These are phyloP conservation scores for Gynandropsis gynandra DNA, from an alignment of 345 rosid species.

Conservation along the genomic window DNA sequence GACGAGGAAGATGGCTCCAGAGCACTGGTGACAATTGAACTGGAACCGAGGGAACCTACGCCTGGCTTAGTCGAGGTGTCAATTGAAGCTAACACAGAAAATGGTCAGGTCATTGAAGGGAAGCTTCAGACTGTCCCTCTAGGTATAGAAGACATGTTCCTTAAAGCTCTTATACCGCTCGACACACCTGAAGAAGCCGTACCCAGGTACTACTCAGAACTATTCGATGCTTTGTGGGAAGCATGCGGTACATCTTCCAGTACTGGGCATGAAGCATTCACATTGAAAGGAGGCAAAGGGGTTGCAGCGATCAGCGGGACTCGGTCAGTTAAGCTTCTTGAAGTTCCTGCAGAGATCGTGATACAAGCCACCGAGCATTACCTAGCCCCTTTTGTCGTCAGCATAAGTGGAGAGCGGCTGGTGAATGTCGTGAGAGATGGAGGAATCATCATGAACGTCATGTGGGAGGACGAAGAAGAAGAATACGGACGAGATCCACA, in stretches of 20 bases:
- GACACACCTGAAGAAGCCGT: conserved; percentile 42
- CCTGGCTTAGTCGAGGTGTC: conserved; percentile 83
- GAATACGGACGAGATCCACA: conserved; percentile 10
- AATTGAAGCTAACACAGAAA: conserved; percentile 79
- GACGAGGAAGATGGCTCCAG: conserved; percentile 38
- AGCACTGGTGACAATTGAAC: conserved; percentile 57
- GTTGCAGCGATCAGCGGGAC: conserved; percentile 72
- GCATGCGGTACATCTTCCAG: conserved; percentile 66
- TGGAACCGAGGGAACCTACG: conserved; percentile 84
- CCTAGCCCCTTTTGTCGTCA: conserved; percentile 66
- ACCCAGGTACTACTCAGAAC: conserved; percentile 46
- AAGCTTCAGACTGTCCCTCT: conserved; percentile 65
- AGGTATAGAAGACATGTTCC: conserved; percentile 96
- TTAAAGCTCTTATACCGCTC: conserved; percentile 57
- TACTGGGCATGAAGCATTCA: conserved; percentile 72
- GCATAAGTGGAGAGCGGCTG: conserved; percentile 68
- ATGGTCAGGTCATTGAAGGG: conserved; percentile 69
- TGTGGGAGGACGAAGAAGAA: conserved; percentile 52
- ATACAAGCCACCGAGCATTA: conserved; percentile 45
- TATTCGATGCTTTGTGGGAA: conserved; percentile 82
- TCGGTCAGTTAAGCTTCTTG: conserved; percentile 83
- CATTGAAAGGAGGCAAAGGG: conserved; percentile 68
- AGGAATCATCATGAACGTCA: conserved; percentile 49
- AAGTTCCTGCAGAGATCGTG: conserved; percentile 49
- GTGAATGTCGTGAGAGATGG: conserved; percentile 51